phyloP scores from a whole-genome alignment of 2,329 filamentous ascomycete genomes.

The Paracorniculantispora psalliotae region DNA sequence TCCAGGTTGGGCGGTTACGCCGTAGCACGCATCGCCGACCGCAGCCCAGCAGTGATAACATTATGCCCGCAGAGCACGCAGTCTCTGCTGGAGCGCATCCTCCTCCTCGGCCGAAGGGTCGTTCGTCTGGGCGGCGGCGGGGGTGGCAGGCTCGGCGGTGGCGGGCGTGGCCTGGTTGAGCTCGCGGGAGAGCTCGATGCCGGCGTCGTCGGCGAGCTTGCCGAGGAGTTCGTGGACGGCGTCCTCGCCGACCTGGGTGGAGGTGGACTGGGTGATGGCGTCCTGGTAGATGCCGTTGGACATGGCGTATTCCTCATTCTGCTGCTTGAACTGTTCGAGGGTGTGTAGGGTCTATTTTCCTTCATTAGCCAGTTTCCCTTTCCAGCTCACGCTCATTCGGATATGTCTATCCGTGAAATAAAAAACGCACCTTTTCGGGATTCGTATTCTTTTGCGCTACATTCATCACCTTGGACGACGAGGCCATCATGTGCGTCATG shows the following conservation, averaged over 20 bases:
- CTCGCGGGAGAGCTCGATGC: conserved; percentile 74
- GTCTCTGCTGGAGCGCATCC: conserved; percentile 62
- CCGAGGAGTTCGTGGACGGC: conserved; percentile 82
- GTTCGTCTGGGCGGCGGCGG: conserved; percentile 51
- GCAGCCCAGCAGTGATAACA: no score
- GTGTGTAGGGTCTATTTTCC: conserved; percentile 47
- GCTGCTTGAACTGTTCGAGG: conserved; percentile 56
- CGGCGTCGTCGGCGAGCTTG: conserved; percentile 83
- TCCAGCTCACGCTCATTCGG: no score
- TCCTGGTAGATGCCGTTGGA: conserved; percentile 77
- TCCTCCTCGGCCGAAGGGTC: conserved; percentile 75
- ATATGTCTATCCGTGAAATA: no score
- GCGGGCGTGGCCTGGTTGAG: conserved; percentile 55
- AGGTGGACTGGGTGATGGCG: conserved; percentile 71
- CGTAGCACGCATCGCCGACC: no score
- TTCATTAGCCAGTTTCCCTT: no score
- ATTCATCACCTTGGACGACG: conserved; percentile 54
- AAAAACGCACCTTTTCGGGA: conserved; percentile 45
- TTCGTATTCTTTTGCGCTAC: conserved; percentile 55
- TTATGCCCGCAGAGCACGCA: conserved; percentile 51
- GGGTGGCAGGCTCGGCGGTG: conserved; percentile 52
- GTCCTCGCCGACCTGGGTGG: conserved; percentile 69
- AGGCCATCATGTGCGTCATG: conserved; percentile 60
- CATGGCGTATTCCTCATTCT: conserved; percentile 61
- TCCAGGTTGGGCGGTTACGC: no score